A percentile compares a stretch with the other conserved stretches of the same genome.
phyloP scores from a whole-genome alignment of 192 early-diverging fungal species.

The Entrophospora sp. region DNA sequence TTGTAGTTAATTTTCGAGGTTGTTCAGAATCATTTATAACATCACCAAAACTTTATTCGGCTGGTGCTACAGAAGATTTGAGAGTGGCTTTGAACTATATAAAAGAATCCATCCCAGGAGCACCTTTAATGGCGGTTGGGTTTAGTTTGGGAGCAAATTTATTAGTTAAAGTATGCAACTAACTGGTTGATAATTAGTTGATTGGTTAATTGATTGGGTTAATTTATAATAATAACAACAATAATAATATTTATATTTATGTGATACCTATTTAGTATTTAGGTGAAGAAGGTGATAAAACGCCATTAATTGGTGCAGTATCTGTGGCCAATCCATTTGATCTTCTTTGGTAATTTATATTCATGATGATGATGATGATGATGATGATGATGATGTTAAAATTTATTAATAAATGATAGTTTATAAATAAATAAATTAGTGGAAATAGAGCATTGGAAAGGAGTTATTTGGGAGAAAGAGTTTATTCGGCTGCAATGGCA shows the following conservation, averaged over 20 bases:
- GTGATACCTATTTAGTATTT: slow-evolving; percentile 39
- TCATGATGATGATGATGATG: background rate
- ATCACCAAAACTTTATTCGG: slow-evolving; percentile 73
- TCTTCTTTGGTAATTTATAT: slow-evolving; percentile 42
- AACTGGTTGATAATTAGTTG: no score
- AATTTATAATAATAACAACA: no score
- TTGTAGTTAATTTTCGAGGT: slow-evolving; percentile 85
- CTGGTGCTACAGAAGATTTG: slow-evolving; percentile 72
- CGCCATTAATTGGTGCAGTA: slow-evolving; percentile 68
- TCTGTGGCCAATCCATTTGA: slow-evolving; percentile 86
- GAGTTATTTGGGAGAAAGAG: slow-evolving; percentile 25
- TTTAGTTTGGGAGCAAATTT: slow-evolving; percentile 93
- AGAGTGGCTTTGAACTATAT: slow-evolving; percentile 52
- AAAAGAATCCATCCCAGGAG: slow-evolving; percentile 39
- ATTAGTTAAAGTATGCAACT: slow-evolving; percentile 72
- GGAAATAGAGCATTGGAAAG: slow-evolving; percentile 23
- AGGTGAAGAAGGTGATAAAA: slow-evolving; percentile 70
- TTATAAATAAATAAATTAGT: no score
- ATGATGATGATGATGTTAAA: background rate
- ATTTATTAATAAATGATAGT: slow-evolving; percentile 27
- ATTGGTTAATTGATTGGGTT: no score
- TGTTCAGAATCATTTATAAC: slow-evolving; percentile 72
- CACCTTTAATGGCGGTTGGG: slow-evolving; percentile 70
- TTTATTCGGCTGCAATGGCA: slow-evolving; percentile 42
- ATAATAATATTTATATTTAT: background rate